Percentiles rank a stretch among this genome's conserved stretches.
phyloP scores from a whole-genome alignment of 371 early-diverging fungal species.

The Smittium mucronatum region DNA sequence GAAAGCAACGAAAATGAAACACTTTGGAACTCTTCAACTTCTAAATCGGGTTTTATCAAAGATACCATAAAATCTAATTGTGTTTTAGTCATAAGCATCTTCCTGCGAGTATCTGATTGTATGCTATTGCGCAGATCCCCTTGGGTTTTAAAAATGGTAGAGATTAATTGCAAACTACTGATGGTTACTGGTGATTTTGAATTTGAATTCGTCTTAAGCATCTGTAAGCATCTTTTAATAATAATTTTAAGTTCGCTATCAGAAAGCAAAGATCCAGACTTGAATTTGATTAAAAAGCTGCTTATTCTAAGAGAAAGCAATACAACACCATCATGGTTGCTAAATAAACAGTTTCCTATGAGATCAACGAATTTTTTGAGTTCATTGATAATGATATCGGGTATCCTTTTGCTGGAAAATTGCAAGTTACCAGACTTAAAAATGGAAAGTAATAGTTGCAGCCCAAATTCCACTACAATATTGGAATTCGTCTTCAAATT shows the following conservation, averaged over 20 bases:
- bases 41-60: conserved; percentile 75
- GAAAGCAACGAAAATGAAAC: conserved; percentile 74
- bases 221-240: conserved; percentile 56
- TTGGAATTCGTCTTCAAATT: conserved; percentile 51
- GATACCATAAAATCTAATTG: conserved; percentile 67
- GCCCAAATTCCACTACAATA: conserved; percentile 84
- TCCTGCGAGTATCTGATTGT: background rate
- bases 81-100: conserved; percentile 32
- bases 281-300: conserved; percentile 44
- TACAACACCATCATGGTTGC: conserved; percentile 56
- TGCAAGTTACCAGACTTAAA: conserved; percentile 49
- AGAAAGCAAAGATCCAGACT: conserved; percentile 49
- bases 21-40: conserved; percentile 68
- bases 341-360: conserved; percentile 68
- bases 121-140: background rate
- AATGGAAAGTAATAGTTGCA: conserved; percentile 28
- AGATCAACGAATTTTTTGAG: conserved; percentile 66
- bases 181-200: background rate
- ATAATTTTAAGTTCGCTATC: conserved; percentile 47
- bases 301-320: conserved; percentile 56
- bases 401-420: conserved; percentile 50
- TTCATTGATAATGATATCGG: conserved; percentile 40
- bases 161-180: conserved; percentile 37
- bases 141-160: conserved; percentile 40
- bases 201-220: conserved; percentile 49